A percentile compares a stretch with the other conserved stretches of the same genome.
These are phyloP conservation scores for Mycena polygramma DNA, from an alignment of 768 basidiomycete species.

Conservation along the genomic window DNA sequence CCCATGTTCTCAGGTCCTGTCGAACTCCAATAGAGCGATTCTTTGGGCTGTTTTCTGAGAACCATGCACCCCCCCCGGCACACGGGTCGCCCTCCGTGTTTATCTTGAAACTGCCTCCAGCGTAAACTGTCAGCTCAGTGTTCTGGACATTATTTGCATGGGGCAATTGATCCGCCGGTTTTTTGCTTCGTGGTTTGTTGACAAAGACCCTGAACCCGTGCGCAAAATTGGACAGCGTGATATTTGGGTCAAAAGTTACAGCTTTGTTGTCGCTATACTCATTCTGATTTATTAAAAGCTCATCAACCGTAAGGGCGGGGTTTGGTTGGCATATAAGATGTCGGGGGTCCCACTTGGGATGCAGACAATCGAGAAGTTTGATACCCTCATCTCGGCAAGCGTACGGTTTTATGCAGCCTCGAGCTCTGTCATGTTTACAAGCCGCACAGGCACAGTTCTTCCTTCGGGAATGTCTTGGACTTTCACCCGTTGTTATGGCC, in stretches of 20 bases:
- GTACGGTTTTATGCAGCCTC: not conserved
- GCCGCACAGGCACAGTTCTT: not conserved
- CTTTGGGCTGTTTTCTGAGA: not conserved
- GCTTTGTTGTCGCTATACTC: no score
- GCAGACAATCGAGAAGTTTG: no score
- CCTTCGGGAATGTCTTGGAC: not conserved
- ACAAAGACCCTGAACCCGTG: not conserved
- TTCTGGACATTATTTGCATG: no score
- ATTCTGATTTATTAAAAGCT: no score
- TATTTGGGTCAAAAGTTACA: no score
- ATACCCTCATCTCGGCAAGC: no score
- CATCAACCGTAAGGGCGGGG: no score
- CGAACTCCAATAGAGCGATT: no score
- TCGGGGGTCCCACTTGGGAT: no score
- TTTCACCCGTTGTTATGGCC: not conserved
- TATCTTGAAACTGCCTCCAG: not conserved
- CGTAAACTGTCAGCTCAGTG: not conserved
- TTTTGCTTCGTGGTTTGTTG: not conserved
- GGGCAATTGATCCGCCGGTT: not conserved
- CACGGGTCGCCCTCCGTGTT: not conserved
- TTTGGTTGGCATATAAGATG: no score
- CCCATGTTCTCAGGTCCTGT: not conserved
- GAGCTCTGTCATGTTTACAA: not conserved
- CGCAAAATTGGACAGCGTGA: no score
- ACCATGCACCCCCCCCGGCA: not conserved